Conservation (phyloP, 768 basidiomycete genomes). For the Suillus ampliporus region DNA sequence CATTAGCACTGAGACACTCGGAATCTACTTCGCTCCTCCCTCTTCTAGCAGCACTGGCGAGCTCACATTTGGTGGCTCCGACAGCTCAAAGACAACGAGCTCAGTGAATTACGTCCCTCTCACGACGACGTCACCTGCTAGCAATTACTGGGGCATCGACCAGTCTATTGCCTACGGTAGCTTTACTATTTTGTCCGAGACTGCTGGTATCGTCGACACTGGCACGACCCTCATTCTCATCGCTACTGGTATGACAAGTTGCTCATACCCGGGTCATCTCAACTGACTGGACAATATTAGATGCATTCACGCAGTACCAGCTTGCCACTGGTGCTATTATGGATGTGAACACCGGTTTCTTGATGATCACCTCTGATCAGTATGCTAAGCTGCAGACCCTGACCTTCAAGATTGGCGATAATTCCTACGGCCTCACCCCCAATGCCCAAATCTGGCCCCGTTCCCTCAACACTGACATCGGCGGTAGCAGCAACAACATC, state of each 20-base stretch:
- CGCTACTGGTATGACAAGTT: slow-evolving; percentile 22
- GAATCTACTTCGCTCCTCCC: slow-evolving; percentile 38
- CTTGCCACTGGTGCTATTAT: slow-evolving; percentile 30
- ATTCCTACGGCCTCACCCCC: slow-evolving; percentile 23
- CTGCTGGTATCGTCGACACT: slow-evolving; percentile 41
- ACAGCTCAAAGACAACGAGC: slow-evolving; percentile 27
- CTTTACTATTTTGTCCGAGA: slow-evolving; percentile 23
- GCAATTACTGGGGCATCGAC: slow-evolving; percentile 38
- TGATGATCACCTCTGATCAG: slow-evolving; percentile 32
- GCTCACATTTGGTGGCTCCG: slow-evolving; percentile 43
- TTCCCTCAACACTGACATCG: slow-evolving; percentile 35
- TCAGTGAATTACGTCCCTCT: slow-evolving; percentile 29
- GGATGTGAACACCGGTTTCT: slow-evolving; percentile 37
- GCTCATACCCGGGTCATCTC: no score
- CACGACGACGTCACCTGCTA: slow-evolving; percentile 29
- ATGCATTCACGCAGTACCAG: slow-evolving; percentile 30
- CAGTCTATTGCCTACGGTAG: slow-evolving; percentile 36
- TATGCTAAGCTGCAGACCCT: slow-evolving; percentile 31
- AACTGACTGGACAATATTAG: slow-evolving; percentile 13
- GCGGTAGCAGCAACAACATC: slow-evolving; percentile 29
- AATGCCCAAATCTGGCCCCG: slow-evolving; percentile 43
- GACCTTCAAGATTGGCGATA: slow-evolving; percentile 32
- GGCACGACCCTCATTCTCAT: slow-evolving; percentile 36
- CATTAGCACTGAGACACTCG: slow-evolving; percentile 36
- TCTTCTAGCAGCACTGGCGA: slow-evolving; percentile 22